phyloP scores from a whole-genome alignment of 176 grass and related monocot genomes.

The Neostapfia colusana region DNA sequence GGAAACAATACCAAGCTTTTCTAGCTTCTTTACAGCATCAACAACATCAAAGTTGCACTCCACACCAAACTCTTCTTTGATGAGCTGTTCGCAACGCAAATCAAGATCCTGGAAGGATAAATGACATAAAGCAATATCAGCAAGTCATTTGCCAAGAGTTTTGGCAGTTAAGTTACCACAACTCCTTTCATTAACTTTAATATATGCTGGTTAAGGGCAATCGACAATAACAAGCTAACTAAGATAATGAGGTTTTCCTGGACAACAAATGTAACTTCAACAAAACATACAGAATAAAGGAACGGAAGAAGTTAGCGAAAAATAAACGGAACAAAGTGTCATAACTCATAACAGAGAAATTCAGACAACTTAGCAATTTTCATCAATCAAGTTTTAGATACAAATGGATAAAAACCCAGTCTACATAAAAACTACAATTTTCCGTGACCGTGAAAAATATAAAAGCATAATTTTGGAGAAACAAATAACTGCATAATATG shows the following conservation, averaged over 20 bases:
- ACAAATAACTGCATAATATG: neutral
- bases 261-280: neutral
- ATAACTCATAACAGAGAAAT: neutral
- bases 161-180: neutral
- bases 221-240: neutral
- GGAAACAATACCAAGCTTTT: conserved; percentile 88
- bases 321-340: neutral
- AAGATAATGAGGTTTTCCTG: neutral
- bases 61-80: conserved; percentile 71
- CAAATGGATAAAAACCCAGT: neutral
- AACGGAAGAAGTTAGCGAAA: neutral
- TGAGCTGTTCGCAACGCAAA: conserved; percentile 72
- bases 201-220: neutral
- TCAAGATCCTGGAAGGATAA: conserved; percentile 71
- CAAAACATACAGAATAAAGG: neutral
- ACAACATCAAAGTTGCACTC: conserved; percentile 85
- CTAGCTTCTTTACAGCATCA: conserved; percentile 83
- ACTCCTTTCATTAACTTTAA: neutral
- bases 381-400: neutral
- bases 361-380: neutral
- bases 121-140: neutral
- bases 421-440: neutral
- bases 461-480: neutral
- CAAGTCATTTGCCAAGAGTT: neutral
- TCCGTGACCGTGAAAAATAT: neutral